Evolutionary conservation across 352 stramenopile species (phyloP).

Genomic region (Stramenopiles sp.): DNA sequence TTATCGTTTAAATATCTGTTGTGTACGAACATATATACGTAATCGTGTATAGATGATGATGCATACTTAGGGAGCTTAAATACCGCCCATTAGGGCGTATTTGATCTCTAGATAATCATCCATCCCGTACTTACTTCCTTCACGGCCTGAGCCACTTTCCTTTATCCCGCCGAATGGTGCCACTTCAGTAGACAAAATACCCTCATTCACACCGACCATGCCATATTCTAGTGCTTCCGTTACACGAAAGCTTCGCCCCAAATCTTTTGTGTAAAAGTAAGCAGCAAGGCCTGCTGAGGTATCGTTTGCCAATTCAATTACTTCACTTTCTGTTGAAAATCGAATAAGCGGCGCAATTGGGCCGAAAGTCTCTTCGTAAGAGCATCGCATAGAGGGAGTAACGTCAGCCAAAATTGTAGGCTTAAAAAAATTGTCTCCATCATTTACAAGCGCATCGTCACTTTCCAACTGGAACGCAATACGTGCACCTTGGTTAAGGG

Average conservation of each 20-base stretch:
- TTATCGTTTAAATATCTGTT: background rate
- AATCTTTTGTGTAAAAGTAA: conserved; percentile 79
- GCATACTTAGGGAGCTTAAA: conserved; percentile 14
- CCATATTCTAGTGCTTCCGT: conserved; percentile 61
- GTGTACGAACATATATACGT: background rate
- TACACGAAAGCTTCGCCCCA: conserved; percentile 62
- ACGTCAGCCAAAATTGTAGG: conserved; percentile 29
- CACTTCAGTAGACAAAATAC: conserved; percentile 52
- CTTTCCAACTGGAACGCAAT: conserved; percentile 14
- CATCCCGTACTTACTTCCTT: conserved; percentile 30
- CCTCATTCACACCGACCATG: conserved; percentile 83
- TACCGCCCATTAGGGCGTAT: conserved; percentile 61
- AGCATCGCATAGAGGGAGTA: background rate
- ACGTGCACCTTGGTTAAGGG: conserved; percentile 64
- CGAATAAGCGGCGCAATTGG: conserved; percentile 70
- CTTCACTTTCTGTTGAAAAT: conserved; percentile 83
- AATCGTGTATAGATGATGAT: background rate
- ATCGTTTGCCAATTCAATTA: conserved; percentile 77
- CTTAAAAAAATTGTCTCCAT: conserved; percentile 33
- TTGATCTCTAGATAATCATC: conserved; percentile 93
- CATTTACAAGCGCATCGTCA: conserved; percentile 29
- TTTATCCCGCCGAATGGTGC: conserved; percentile 62
- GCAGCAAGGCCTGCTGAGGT: conserved; percentile 65
- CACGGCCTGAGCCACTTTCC: conserved; percentile 59
- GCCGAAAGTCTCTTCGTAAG: conserved; percentile 72